A percentile compares a stretch with the other conserved stretches of the same genome.
Evolutionary conservation across 805 yeast genomes (phyloP).

Genomic region (Myxozyma mucilagina): DNA sequence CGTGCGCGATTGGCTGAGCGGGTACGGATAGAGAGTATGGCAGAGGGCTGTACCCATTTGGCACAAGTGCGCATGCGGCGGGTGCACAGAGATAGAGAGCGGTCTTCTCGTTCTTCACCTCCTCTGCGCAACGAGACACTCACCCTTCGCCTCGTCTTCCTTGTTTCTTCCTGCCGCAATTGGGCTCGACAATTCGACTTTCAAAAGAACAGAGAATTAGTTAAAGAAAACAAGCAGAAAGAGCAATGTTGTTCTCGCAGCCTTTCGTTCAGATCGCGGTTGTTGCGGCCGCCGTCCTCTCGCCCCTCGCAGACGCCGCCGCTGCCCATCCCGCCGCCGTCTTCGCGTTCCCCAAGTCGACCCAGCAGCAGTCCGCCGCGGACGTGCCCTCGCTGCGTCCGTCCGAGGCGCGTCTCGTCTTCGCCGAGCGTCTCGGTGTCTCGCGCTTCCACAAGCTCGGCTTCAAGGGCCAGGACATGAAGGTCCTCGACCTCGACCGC

Average conservation of each 20-base stretch:
- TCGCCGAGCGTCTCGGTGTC: slow-evolving; percentile 44
- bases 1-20: slow-evolving; percentile 13
- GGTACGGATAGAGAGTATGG: not conserved
- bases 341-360: slow-evolving; percentile 32
- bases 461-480: slow-evolving; percentile 33
- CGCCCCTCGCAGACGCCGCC: slow-evolving; percentile 24
- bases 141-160: not conserved
- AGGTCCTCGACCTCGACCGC: slow-evolving; percentile 32
- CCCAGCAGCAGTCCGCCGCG: slow-evolving; percentile 14
- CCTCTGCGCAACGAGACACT: not conserved
- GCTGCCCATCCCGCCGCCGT: slow-evolving; percentile 31
- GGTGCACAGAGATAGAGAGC: slow-evolving; percentile 5
- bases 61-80: slow-evolving; percentile 4
- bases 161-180: not conserved
- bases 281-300: slow-evolving; percentile 22
- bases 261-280: slow-evolving; percentile 27
- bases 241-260: slow-evolving; percentile 29
- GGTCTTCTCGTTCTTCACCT: not conserved
- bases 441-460: slow-evolving; percentile 34
- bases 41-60: not conserved
- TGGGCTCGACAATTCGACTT: too few relatives aligned
- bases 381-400: slow-evolving; percentile 41
- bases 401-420: slow-evolving; percentile 66
- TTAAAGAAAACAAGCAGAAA: too few relatives aligned
- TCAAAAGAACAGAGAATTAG: too few relatives aligned